Evolutionary conservation across 495 filamentous ascomycete genomes (phyloP), one percentile per base, ranked within the genome.

Genomic region (Hyaloscypha bicolor): DNA sequence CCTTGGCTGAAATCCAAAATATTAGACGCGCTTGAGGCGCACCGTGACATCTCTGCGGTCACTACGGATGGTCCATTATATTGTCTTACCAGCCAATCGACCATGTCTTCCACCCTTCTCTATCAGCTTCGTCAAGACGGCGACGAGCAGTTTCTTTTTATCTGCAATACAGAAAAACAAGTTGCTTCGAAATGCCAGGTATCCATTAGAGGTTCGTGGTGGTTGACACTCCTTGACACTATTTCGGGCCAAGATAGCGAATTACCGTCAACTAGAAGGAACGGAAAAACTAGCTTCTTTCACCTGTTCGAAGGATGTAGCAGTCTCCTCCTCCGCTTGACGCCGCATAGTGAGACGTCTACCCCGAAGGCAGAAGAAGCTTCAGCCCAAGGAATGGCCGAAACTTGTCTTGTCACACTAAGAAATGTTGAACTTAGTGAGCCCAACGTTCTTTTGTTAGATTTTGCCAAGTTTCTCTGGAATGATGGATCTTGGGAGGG

Each of bases 41-140:
- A 25, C 25, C 25, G 25, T 25, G 25, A 25, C 25, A 25, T 25
- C 25, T 25, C 25, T 25, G 25, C 25, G 25, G 25, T 25, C 25
- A 25, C 25, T 25, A 25, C 25, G 25, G 25, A 25, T 25, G 25
- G 25, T 25, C 25, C 25, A 25, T 25, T 25, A 25, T 25, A 25
- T 25, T 25, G 25, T 25, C 25, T 25, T 25, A 25, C 25, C 25
- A 25, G 25, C 25, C 25, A 25, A 25, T 25, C 25, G 25, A 25
- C 25, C 25, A 25, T 25, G 25, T 25, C 25, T 25, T 25, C 25
- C 25, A 25, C 25, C 37, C 45, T 73, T 4, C 53, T 75, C 8
- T 69, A 75, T 64, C 73, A 75, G 52, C 73, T 75, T 60, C 68
- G 73, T 1, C 60, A 75, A 39, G 73, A 75, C 53, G 69, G 61